Evolutionary conservation across 768 basidiomycete species (phyloP), one percentile per base, ranked within the genome.

Genomic region (Obba rivulosa): DNA sequence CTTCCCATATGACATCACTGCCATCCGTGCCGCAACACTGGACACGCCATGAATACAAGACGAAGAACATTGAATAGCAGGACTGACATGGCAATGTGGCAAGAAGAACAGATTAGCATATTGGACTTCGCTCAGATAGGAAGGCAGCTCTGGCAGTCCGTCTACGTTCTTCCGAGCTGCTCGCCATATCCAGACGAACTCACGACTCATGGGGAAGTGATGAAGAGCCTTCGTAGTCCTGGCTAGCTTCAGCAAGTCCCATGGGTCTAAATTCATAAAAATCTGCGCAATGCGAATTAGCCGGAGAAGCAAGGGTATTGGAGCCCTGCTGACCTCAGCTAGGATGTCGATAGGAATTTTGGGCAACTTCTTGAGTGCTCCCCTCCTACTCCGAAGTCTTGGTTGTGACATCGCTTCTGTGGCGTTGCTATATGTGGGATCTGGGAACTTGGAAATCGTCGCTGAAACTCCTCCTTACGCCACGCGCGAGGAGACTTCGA

Each of bases 321-420:
- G n/a, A n/a, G n/a, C n/a, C n/a, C n/a, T n/a, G n/a, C 46, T 21
- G 17, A 54, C 56, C 49, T 57, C 56, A 14, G 52, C 17, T 8
- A 51, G 41, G 8, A 57, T 45, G 28, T 57, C 57, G 2, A 57
- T 18, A 1, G 57, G 57, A 53, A 57, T 48, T 16, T 52, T 41
- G 2, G 48, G 54, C 42, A 57, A 36, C 7, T 50, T 45, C 28
- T 45, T 41, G 17, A 57, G 45, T 18, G 42, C 43, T 3, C 57
- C 57, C 20, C 49, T n/a, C n/a, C n/a, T n/a, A n/a, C n/a, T n/a
- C n/a, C n/a, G n/a, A n/a, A n/a, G n/a, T n/a, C n/a, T n/a, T n/a
- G n/a, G n/a, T n/a, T n/a, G n/a, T n/a, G n/a, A n/a, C n/a, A n/a
- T n/a, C n/a, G n/a, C n/a, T n/a, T n/a, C n/a, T n/a, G n/a, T n/a